A percentile compares a stretch with the other conserved stretches of the same genome.
Conservation (phyloP, 2,329 filamentous ascomycete species). For the Xylariaceae sp. region DNA sequence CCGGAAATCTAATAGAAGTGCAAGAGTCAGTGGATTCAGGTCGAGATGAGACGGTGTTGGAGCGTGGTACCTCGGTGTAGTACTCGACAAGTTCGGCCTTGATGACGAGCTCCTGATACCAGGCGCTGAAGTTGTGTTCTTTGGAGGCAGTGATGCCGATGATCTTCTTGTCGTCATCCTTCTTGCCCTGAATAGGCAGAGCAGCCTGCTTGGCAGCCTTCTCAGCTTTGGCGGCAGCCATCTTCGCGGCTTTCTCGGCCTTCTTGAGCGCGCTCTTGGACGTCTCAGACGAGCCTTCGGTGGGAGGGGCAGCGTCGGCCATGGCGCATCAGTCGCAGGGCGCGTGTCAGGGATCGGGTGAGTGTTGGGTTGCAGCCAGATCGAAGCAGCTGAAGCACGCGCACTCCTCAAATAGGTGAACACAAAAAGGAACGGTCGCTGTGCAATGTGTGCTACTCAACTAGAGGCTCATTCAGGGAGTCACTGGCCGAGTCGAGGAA, state of each 20-base stretch:
- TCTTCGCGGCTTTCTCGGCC: constrained; percentile 61
- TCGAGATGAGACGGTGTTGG: background rate
- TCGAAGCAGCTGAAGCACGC: too few species aligned
- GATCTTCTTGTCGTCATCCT: constrained; percentile 54
- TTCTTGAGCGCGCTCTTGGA: constrained; percentile 66
- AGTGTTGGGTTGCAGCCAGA: too few species aligned
- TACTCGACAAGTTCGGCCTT: constrained; percentile 98
- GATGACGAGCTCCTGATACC: constrained; percentile 96
- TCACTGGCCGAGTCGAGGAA: too few species aligned
- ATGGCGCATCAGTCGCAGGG: background rate
- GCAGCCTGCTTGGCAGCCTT: constrained; percentile 57
- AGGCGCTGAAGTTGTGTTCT: constrained; percentile 72
- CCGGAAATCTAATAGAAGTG: constrained; percentile 70
- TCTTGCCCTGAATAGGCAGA: constrained; percentile 54
- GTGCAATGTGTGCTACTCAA: too few species aligned
- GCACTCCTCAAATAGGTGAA: too few species aligned
- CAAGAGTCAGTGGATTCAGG: too few species aligned
- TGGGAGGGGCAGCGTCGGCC: constrained; percentile 8
- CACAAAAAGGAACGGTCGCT: too few species aligned
- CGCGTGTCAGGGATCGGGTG: too few species aligned
- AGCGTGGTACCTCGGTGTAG: constrained; percentile 54
- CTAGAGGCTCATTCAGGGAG: too few species aligned
- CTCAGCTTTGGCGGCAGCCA: constrained; percentile 59
- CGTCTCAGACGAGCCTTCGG: constrained; percentile 28
- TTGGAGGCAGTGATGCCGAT: constrained; percentile 54